Base-by-base conservation (phyloP, 345 rosid genomes). In the Excoecaria agallocha region DNA sequence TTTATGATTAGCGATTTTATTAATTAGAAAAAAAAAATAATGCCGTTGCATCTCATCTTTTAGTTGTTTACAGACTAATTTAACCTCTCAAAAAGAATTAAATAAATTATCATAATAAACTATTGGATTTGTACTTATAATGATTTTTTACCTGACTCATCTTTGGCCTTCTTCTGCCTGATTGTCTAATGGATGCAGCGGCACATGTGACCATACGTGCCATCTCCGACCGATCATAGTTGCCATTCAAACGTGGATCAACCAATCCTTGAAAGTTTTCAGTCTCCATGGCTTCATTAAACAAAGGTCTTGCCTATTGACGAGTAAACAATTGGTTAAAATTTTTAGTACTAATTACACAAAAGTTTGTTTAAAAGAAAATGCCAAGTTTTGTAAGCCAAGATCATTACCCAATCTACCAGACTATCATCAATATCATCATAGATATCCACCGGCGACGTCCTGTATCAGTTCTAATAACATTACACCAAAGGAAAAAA, bases 401-500 rank as follows among this genome's bases (percentile, higher is more conserved):
- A 43, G 39, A n/a, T 51, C 1, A 80, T n/a, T 20, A 94, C 97
- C 97, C 98, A 94, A 66, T 94, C 97, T 0, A 94, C 97, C 64
- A 94, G 82, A 69, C 97, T 87, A 66, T 94, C 97, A 65, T 92
- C 98, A 92, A 89, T 89, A 24, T 84, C 84, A 1, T 82, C 78
- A 3, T 80, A 75, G 35, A 71, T 58, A 72, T 94, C 93, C 20
- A 88, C 72, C 0, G 98, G 12, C 83, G 88, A 60, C 89, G 86
- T 46, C 97, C 97, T 0, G 97, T 75, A 94, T 87, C 1, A 94
- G 87, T 79, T 94, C 98, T 79, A 94, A 82, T 3, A 92, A 85
- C 93, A 94, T 83, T 16, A 94, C 91, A 52, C 97, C 98, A 61
- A 85, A 88, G 25, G 97, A 94, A 87, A 89, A 94, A 39, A 89